phyloP scores from a whole-genome alignment of 208 protist genomes.

The Leishmania tarentolae region DNA sequence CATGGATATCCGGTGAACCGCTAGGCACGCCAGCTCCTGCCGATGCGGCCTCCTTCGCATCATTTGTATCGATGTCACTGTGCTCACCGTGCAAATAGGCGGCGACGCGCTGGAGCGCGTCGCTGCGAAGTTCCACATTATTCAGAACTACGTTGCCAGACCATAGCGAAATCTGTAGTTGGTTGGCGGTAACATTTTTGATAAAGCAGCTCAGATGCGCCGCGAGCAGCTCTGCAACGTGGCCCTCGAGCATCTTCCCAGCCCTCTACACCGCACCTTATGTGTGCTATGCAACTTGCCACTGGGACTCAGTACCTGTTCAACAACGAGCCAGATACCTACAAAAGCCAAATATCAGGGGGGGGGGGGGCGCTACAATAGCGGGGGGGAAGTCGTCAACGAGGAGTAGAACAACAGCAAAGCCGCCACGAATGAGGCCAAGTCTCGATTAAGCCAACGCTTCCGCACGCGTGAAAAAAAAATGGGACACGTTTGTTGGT shows the following conservation, averaged over 20 bases:
- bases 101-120: constrained; percentile 65
- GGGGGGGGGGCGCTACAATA: not conserved
- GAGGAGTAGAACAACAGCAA: not conserved
- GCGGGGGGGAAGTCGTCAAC: not conserved
- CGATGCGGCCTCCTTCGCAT: not conserved
- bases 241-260: constrained; percentile 73
- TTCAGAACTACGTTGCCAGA: constrained; percentile 73
- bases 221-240: constrained; percentile 67
- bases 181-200: constrained; percentile 69
- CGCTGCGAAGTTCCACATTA: constrained; percentile 64
- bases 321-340: not conserved
- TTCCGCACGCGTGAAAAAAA: too few relatives aligned
- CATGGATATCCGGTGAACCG: not conserved
- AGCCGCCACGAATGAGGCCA: too few relatives aligned
- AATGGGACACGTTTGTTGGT: not conserved
- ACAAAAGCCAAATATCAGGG: not conserved
- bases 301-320: not conserved
- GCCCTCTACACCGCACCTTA: not conserved
- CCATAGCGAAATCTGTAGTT: constrained; percentile 82
- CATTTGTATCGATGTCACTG: not conserved
- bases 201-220: constrained; percentile 73
- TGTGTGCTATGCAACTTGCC: not conserved
- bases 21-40: not conserved
- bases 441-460: too few relatives aligned
- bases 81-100: constrained; percentile 27